These are phyloP conservation scores for Alternaria incomplexa DNA, from an alignment of 2,329 filamentous ascomycete species.

Conservation along the genomic window DNA sequence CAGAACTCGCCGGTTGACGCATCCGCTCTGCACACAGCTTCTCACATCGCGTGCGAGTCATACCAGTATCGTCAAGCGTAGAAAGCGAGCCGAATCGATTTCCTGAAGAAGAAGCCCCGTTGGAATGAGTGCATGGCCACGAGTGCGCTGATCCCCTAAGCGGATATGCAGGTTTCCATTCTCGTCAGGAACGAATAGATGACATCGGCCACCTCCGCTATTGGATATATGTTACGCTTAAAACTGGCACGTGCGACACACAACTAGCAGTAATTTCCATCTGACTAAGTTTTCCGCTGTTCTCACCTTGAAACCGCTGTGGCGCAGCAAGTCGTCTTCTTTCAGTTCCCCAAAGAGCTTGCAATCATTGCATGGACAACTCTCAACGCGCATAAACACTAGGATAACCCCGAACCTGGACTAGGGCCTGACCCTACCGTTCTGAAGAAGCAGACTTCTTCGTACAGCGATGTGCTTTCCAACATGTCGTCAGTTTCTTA, in stretches of 20 bases:
- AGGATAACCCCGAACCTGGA: neutral
- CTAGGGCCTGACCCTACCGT: neutral
- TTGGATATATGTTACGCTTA: neutral
- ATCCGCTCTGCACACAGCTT: neutral
- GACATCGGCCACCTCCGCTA: neutral
- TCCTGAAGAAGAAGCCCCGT: neutral
- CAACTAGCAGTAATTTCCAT: neutral
- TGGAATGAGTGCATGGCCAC: neutral
- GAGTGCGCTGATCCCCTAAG: neutral
- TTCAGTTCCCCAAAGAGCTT: neutral
- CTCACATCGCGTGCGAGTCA: neutral
- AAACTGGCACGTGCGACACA: neutral
- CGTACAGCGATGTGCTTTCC: neutral
- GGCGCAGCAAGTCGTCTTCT: neutral
- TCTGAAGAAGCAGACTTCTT: neutral
- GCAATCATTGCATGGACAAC: neutral
- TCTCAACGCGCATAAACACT: neutral
- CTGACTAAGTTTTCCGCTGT: neutral
- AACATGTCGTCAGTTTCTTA: neutral
- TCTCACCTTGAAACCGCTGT: neutral
- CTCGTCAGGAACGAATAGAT: neutral
- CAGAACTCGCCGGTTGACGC: neutral
- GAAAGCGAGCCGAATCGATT: neutral
- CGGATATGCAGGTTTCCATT: neutral
- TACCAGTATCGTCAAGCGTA: neutral